Evolutionary conservation across 805 yeast genomes (phyloP).

Genomic region (Teunomyces aglyptinius): DNA sequence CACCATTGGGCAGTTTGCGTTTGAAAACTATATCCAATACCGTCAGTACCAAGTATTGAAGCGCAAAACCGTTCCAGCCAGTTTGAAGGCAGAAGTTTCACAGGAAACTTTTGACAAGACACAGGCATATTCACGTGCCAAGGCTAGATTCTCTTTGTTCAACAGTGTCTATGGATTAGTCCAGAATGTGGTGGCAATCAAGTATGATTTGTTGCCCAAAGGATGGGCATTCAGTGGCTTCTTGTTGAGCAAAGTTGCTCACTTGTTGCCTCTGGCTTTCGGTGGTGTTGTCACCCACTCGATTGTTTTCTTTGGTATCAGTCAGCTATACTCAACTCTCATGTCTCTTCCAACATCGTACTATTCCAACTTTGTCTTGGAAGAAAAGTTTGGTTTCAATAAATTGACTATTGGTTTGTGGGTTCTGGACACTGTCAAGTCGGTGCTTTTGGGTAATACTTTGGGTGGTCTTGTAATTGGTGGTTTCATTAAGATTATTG

Average conservation of each 20-base stretch:
- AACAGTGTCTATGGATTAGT: constrained; percentile 49
- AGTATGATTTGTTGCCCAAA: constrained; percentile 50
- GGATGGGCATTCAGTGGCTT: constrained; percentile 52
- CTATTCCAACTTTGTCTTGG: constrained; percentile 82
- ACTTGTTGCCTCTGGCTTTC: constrained; percentile 34
- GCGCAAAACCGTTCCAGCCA: constrained; percentile 57
- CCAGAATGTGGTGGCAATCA: constrained; percentile 57
- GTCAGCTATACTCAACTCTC: constrained; percentile 51
- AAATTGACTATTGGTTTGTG: constrained; percentile 74
- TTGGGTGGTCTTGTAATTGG: constrained; percentile 74
- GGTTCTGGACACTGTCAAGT: constrained; percentile 69
- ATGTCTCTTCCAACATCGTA: constrained; percentile 66
- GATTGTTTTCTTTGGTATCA: constrained; percentile 55
- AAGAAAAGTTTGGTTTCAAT: constrained; percentile 91
- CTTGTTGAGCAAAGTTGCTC: constrained; percentile 54
- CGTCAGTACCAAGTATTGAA: constrained; percentile 74
- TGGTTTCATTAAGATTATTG: constrained; percentile 77
- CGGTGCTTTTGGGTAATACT: constrained; percentile 48
- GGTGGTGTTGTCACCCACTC: constrained; percentile 71
- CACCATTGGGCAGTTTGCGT: constrained; percentile 69
- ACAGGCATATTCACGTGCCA: constrained; percentile 76
- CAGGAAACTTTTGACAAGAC: constrained; percentile 73
- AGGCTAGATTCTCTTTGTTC: constrained; percentile 65
- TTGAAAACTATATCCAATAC: constrained; percentile 68
- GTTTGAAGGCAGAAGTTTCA: constrained; percentile 66